Base-by-base conservation (phyloP, 2,329 filamentous ascomycete species). In the Leptographium flavum region DNA sequence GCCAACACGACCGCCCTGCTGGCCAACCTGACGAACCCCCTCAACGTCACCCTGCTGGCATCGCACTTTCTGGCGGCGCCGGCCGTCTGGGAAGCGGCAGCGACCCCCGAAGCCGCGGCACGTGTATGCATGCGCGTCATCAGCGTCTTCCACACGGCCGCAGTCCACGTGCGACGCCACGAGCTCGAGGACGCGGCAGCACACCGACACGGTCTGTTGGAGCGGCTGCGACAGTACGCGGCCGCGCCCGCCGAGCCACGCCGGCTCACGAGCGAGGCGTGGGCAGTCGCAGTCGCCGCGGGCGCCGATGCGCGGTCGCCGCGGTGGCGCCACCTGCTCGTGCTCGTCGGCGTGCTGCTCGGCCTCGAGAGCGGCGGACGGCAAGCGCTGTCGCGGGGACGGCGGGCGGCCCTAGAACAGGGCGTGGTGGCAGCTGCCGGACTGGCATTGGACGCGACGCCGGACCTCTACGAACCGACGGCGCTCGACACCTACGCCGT, bases 281-380 rank as follows among this genome's bases (percentile, higher is more conserved):
- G 76, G 75, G 64, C 73, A 9, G 65, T 68, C 19, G 73, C 73
- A 1, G 68, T 79, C 4, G 68, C 71, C 37, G 71, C 70, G 53
- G 76, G 75, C 31, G 67, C 72, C 10, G 74, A 79, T 45, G 71
- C 70, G 28, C 68, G 70, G 38, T 76, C 76, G 15, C 71, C 69
- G 23, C 69, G 85, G 56, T 94, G 87, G 87, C 81, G 87, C 60
- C 87, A 94, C 60, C 63, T 87, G 27, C 67, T 94, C n/a, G 73
- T 88, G 5, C 72, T 94, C 9, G 79, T 80, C 0, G 88, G 87
- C 3, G 66, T 94, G 21, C 63, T 94, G 47, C 73, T 90, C 57
- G 87, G 85, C 9, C 81, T 88, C 56, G 81, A 83, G 52, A 68
- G 72, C 15, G 70, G 75, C 49, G 73, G 79, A 35, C 65, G 77